Percentiles rank a stretch among this genome's conserved stretches.
Evolutionary conservation across 345 rosid species (phyloP).

Genomic region (Murraya koenigii): DNA sequence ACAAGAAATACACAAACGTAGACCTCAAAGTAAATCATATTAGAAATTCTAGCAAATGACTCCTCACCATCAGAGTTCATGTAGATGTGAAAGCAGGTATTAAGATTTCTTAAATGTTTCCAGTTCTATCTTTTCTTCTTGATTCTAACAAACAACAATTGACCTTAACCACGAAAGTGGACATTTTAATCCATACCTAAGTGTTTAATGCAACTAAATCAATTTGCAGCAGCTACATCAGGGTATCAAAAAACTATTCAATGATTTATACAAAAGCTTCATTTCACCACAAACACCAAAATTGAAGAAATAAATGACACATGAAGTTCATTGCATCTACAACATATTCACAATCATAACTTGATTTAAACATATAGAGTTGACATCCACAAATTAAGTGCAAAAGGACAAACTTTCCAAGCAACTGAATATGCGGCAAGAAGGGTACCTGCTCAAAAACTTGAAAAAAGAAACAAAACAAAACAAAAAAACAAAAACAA

Average conservation of each 20-base stretch:
- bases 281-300: background rate
- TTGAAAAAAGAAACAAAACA: background rate
- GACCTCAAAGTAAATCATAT: background rate
- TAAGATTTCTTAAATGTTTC: background rate
- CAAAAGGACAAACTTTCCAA: background rate
- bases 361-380: background rate
- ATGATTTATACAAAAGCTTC: background rate
- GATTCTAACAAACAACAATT: background rate
- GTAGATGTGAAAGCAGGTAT: background rate
- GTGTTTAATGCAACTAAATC: background rate
- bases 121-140: background rate
- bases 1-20: background rate
- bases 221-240: background rate
- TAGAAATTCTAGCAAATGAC: background rate
- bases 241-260: background rate
- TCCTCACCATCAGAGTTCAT: background rate
- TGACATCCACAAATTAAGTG: background rate
- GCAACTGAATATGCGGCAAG: background rate
- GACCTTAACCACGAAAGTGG: background rate
- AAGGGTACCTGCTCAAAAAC: background rate
- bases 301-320: background rate
- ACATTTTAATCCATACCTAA: background rate
- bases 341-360: background rate
- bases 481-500: background rate
- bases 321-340: background rate